Evolutionary conservation across 176 grass and related monocot species (phyloP), one percentile per base, ranked within the genome.

Genomic region (Eragrostis curvula): DNA sequence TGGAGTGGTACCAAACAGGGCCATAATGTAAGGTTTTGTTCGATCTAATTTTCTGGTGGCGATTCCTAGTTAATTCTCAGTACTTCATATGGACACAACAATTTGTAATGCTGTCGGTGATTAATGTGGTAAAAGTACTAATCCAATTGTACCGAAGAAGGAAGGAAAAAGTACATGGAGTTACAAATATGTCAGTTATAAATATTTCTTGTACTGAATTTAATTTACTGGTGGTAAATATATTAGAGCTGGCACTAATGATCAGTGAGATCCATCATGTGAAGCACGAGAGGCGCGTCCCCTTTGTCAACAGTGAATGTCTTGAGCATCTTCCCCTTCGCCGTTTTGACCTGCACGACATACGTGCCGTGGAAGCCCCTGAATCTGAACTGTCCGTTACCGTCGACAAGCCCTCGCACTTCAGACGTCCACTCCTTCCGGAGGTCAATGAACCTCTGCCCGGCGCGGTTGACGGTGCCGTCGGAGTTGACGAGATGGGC

Each of bases 361-460:
- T 95, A 95, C 2, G 36, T 85, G 44, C 93, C 93, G 44, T 85
- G 87, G 56, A 90, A 95, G 3, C 87, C 93, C 60, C 93, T 85
- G 78, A 95, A 95, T 18, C 6, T 89, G 83, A 90, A 95, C 39
- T 78, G 76, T 0, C 85, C 93, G 14, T 88, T 59, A 20, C 5
- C 82, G 48, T 88, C 70, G 18, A 81, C 11, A 0, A 11, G 72
- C 1, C 89, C 90, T 3, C 81, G 74, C 14, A 59, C 64, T 9
- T 86, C 85, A 9, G 93, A 78, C 2, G 59, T 71, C 93, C 93
- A 95, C 79, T 95, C 93, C 50, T 52, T 65, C 28, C 46, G 80
- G 21, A 95, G 83, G 7, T 75, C 42, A 7, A 80, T 0, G 52
- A 58, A 78, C 79, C 69, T 68, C 32, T 36, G 32, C 3, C 32